phyloP scores from a whole-genome alignment of 768 basidiomycete species.

The Termitomyces sp. region DNA sequence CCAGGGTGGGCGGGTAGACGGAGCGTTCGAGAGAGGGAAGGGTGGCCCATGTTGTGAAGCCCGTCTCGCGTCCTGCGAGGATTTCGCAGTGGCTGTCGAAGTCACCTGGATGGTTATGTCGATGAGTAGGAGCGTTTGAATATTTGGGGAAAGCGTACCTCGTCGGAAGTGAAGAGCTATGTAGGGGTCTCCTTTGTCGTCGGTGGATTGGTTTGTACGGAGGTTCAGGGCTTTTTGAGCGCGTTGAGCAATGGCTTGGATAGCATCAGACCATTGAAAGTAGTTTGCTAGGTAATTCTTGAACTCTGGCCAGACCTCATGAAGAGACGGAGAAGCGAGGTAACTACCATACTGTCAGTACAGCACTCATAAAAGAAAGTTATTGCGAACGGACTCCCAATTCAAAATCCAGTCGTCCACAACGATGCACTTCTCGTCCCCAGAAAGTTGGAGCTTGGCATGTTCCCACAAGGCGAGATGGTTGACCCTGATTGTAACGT shows the following conservation, averaged over 20 bases:
- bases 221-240: slow-evolving; percentile 28
- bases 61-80: slow-evolving; percentile 26
- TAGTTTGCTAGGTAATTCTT: slow-evolving; percentile 30
- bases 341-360: slow-evolving; percentile 20
- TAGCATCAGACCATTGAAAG: slow-evolving; percentile 36
- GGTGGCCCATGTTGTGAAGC: slow-evolving; percentile 45
- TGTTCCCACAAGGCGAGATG: slow-evolving; percentile 30
- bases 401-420: slow-evolving; percentile 40
- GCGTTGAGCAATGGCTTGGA: slow-evolving; percentile 30
- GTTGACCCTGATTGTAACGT: slow-evolving; percentile 24
- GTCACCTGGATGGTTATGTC: no score
- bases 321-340: slow-evolving; percentile 34
- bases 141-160: no score
- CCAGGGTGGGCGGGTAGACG: slow-evolving; percentile 30
- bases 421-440: slow-evolving; percentile 33
- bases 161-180: no score
- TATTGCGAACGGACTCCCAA: slow-evolving; percentile 29
- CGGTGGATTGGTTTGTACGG: slow-evolving; percentile 15
- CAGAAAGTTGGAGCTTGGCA: slow-evolving; percentile 25
- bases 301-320: slow-evolving; percentile 36
- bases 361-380: not conserved
- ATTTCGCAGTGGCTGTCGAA: slow-evolving; percentile 34
- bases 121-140: no score
- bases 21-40: slow-evolving; percentile 30
- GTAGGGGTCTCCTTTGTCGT: no score